Evolutionary conservation across 2,329 filamentous ascomycete species (phyloP).

Genomic region (Pseudogymnoascus sp.): DNA sequence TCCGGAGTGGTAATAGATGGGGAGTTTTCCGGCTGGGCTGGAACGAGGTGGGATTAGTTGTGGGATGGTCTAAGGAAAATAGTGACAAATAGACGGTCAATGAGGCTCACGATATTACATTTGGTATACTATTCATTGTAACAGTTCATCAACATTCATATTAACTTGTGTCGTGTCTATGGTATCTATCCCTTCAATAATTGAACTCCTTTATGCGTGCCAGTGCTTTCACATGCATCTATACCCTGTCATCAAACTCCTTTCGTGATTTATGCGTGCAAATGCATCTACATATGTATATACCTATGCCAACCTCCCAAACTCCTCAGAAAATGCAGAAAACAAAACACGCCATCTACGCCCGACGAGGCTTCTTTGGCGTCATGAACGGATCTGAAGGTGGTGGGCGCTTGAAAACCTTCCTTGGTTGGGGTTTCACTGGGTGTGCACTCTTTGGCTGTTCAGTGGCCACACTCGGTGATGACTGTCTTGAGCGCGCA

Average conservation of each 20-base stretch:
- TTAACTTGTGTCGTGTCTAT: not conserved
- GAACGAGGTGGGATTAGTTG: not conserved
- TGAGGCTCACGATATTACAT: not conserved
- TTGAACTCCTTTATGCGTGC: not conserved
- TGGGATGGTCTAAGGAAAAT: not conserved
- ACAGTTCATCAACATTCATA: not conserved
- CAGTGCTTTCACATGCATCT: not conserved
- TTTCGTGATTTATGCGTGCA: not conserved
- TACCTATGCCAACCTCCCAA: not conserved
- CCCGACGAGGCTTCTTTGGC: not conserved
- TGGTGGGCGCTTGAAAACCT: not conserved
- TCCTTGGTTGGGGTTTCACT: not conserved
- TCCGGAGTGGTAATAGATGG: not conserved
- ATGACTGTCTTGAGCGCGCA: not conserved
- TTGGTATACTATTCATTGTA: not conserved
- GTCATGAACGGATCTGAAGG: constrained; percentile 1
- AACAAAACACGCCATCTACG: not conserved
- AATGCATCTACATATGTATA: not conserved
- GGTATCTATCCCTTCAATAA: not conserved
- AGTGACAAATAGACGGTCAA: not conserved
- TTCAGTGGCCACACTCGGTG: not conserved
- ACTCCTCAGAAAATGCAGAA: not conserved
- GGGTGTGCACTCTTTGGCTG: not conserved
- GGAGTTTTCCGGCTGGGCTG: not conserved
- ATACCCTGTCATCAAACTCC: not conserved